Percentiles rank a stretch among this genome's conserved stretches.
These are phyloP conservation scores for Speleostelium caveatum DNA, from an alignment of 78 protist species.

Conservation along the genomic window DNA sequence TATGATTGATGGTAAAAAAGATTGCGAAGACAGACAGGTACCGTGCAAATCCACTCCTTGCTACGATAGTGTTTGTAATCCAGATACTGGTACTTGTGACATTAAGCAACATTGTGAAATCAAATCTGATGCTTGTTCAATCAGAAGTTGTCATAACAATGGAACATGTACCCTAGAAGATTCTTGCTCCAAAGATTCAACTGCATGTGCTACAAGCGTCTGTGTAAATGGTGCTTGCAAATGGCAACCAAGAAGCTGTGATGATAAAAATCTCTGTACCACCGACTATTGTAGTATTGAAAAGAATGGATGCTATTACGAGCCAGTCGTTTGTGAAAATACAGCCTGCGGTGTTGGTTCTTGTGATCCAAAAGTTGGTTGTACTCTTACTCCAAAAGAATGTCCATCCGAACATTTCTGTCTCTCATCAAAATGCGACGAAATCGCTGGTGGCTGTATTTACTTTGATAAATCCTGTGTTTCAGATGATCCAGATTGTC, in stretches of 20 bases:
- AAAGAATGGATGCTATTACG: neutral
- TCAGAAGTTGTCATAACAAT: no score
- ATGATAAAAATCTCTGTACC: conserved; percentile 51
- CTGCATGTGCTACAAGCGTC: neutral
- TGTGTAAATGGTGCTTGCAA: neutral
- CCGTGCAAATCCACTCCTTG: neutral
- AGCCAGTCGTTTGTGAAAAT: neutral
- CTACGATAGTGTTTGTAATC: conserved; percentile 14
- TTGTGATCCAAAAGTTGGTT: conserved; percentile 39
- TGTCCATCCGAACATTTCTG: conserved; percentile 35
- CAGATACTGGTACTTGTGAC: conserved; percentile 21
- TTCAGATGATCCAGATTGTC: conserved; percentile 20
- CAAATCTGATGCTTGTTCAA: neutral
- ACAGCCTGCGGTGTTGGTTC: conserved; percentile 4
- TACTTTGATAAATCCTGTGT: conserved; percentile 8
- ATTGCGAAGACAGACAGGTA: neutral
- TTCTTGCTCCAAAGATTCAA: neutral
- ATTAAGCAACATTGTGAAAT: no score
- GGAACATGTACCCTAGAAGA: conserved; percentile 20
- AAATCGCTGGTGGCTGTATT: conserved; percentile 38
- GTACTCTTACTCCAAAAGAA: neutral
- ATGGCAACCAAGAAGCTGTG: no score
- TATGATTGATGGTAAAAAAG: neutral
- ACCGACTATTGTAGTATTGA: conserved; percentile 1
- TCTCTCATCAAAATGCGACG: neutral